Base-by-base conservation (phyloP, 345 rosid species). In the Jatropha curcas region DNA sequence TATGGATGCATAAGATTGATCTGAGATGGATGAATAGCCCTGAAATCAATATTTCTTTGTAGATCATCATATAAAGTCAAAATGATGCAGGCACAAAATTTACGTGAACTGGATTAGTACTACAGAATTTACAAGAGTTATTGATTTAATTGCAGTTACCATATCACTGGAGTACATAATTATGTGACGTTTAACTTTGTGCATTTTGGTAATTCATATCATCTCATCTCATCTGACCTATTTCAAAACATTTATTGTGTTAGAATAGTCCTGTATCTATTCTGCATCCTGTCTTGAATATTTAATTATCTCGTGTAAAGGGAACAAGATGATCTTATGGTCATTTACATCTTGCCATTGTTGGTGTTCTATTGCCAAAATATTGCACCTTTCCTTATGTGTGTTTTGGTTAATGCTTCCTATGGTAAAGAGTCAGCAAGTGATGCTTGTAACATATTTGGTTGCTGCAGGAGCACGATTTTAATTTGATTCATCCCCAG, bases 401-500 rank as follows among this genome's bases (percentile, higher is more conserved):
- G 7, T 45, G 59, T 74, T 28, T 39, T 51, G 5, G 37, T 27
- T 34, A 45, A 60, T 65, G 57, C 45, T 60, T 71, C 68, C 39
- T 3, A 22, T 28, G 28, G 10, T 60, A 33, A 50, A 50, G 30
- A 41, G n/a, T 76, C 2, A 56, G 37, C 55, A 34, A 39, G 51
- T 64, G 67, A 67, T 5, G 4, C 16, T 31, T 74, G 37, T 69
- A 14, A 3, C 56, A 64, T 68, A 39, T 58, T 31, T 78, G 76
- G 82, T 63, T 65, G 34, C 67, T 9, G 62, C 83, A 58, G 74
- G 79, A 75, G 39, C 67, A 66, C 63, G 82, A 63, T 69, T 73
- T 73, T 59, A 64, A 48, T 65, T 79, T 72, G 65, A 59, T 48
- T 71, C 60, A 67, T 63, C 52, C 77, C 46, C 77, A 46, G 62